Evolutionary conservation across 345 rosid genomes (phyloP).

Genomic region (Salix caprea): DNA sequence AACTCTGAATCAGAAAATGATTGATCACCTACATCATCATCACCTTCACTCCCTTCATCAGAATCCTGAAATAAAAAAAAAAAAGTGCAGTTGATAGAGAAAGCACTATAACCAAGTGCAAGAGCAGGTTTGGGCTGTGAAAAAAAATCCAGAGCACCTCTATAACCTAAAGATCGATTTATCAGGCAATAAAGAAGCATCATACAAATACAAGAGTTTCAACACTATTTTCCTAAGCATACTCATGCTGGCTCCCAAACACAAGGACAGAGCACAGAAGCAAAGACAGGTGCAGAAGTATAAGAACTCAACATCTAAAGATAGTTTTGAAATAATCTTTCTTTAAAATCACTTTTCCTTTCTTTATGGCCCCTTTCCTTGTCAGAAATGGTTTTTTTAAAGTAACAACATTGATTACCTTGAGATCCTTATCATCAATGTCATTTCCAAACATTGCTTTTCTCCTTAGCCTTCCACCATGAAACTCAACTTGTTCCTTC

Average conservation of each 20-base stretch:
- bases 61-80: constrained; percentile 36
- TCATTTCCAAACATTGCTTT: constrained; percentile 61
- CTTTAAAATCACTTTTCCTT: too few relatives aligned
- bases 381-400: neutral
- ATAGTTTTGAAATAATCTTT: neutral
- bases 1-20: constrained; percentile 46
- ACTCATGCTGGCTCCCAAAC: neutral
- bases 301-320: neutral
- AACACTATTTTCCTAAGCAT: neutral
- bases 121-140: neutral
- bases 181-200: neutral
- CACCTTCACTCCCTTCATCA: constrained; percentile 40
- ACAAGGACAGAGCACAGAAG: neutral
- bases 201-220: neutral
- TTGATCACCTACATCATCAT: constrained; percentile 22
- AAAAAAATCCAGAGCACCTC: neutral
- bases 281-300: neutral
- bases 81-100: neutral
- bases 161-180: neutral
- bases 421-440: constrained; percentile 30
- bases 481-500: constrained; percentile 52
- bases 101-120: neutral
- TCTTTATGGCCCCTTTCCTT: neutral
- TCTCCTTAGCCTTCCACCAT: constrained; percentile 74
- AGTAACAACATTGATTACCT: constrained; percentile 27